Evolutionary conservation across 2,329 filamentous ascomycete genomes (phyloP).

Genomic region (Dactylonectria macrodidyma): DNA sequence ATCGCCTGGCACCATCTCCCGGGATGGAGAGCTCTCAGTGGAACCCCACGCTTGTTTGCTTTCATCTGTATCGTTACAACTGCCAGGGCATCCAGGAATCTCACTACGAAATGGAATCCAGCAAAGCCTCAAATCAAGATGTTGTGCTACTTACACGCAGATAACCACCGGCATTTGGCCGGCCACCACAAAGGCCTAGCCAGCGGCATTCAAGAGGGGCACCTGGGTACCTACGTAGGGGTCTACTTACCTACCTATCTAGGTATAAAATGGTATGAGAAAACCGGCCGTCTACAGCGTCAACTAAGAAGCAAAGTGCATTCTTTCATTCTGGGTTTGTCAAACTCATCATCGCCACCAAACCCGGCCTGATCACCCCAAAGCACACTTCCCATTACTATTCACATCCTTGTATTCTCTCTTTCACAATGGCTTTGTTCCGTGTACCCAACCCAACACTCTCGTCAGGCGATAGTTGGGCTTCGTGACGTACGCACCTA

Average conservation of each 20-base stretch:
- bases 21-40: not conserved
- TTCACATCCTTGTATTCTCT: not conserved
- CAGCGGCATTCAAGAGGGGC: not conserved
- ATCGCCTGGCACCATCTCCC: constrained; percentile 12
- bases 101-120: not conserved
- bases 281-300: not conserved
- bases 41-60: constrained; percentile 12
- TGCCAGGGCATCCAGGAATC: not conserved
- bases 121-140: not conserved
- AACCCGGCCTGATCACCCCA: not conserved
- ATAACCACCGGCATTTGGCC: constrained; percentile 6
- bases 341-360: not conserved
- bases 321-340: not conserved
- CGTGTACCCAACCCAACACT: constrained; percentile 11
- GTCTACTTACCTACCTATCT: too few species aligned
- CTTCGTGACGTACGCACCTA: constrained; percentile 13
- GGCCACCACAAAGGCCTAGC: not conserved
- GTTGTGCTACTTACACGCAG: constrained; percentile 10
- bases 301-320: not conserved
- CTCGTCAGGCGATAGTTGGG: constrained; percentile 14
- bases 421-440: constrained; percentile 1
- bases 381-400: not conserved
- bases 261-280: too few species aligned
- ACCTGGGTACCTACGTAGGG: not conserved
- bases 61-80: constrained; percentile 18